Conservation (phyloP, 768 basidiomycete genomes). For the Rhodotorula diobovata region DNA sequence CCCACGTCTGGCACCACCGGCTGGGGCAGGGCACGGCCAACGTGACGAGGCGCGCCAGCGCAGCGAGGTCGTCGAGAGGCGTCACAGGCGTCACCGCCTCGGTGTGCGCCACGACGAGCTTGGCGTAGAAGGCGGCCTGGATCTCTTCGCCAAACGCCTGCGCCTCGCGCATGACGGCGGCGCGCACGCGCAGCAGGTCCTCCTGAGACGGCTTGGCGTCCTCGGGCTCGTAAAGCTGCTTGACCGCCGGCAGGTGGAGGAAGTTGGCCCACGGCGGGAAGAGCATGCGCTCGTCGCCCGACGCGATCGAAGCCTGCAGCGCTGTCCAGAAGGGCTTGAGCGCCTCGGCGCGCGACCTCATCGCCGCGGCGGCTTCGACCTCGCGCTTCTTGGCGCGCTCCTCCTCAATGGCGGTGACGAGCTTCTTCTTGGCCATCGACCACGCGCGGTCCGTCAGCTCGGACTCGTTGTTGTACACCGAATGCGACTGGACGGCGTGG, state of each 20-base stretch:
- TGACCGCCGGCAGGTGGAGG: constrained; percentile 9
- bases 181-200: not conserved
- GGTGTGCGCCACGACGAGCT: not conserved
- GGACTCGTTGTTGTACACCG: not conserved
- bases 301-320: not conserved
- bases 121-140: not conserved
- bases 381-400: not conserved
- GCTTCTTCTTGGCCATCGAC: constrained; percentile 1
- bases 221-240: constrained; percentile 6
- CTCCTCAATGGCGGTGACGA: constrained; percentile 5
- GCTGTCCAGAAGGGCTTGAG: constrained; percentile 10
- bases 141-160: not conserved
- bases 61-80: not conserved
- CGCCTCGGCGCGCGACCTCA: not conserved
- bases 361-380: not conserved
- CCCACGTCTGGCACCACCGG: not conserved
- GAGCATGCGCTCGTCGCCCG: not conserved
- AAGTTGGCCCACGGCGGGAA: constrained; percentile 33
- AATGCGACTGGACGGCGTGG: not conserved
- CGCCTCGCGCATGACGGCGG: not conserved
- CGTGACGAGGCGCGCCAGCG: not conserved
- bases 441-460: constrained; percentile 20
- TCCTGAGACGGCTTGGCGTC: not conserved
- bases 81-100: not conserved
- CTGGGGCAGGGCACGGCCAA: constrained; percentile 6